Conservation (phyloP, 2,329 filamentous ascomycete genomes). For the Orbilia javanica region DNA sequence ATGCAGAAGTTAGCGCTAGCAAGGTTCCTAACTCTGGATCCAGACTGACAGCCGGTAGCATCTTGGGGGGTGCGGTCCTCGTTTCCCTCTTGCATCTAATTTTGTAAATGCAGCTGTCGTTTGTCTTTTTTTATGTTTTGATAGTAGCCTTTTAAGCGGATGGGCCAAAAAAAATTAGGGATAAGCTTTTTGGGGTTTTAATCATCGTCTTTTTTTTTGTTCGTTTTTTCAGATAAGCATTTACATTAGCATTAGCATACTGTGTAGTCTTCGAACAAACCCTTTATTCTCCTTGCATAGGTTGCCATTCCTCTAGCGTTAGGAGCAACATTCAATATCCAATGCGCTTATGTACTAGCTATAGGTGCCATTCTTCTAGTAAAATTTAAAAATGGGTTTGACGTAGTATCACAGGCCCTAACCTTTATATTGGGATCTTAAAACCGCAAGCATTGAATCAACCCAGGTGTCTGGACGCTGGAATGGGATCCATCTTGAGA, state of each 20-base stretch:
- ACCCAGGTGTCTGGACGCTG: no score
- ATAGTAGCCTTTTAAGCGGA: background rate
- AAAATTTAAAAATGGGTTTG: no score
- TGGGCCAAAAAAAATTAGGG: background rate
- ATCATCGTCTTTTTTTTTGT: background rate
- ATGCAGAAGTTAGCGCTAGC: background rate
- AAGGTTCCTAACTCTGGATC: conserved; percentile 27
- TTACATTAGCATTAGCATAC: conserved; percentile 25
- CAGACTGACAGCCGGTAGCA: conserved; percentile 14
- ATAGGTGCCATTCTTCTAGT: no score
- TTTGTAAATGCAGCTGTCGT: conserved; percentile 20
- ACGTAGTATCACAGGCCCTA: no score
- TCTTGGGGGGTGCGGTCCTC: conserved; percentile 26
- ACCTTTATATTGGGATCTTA: no score
- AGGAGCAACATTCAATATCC: background rate
- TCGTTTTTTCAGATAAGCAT: conserved; percentile 7
- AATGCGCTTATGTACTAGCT: no score
- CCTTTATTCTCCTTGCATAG: conserved; percentile 4
- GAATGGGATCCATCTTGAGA: no score
- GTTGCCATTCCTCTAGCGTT: background rate
- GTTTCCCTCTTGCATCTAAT: conserved; percentile 37
- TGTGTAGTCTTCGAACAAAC: conserved; percentile 20
- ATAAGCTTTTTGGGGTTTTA: background rate
- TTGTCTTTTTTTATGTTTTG: conserved; percentile 6
- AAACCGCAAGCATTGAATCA: no score